These are phyloP conservation scores for Amanita jacksonii DNA, from an alignment of 768 basidiomycete species.

Conservation along the genomic window DNA sequence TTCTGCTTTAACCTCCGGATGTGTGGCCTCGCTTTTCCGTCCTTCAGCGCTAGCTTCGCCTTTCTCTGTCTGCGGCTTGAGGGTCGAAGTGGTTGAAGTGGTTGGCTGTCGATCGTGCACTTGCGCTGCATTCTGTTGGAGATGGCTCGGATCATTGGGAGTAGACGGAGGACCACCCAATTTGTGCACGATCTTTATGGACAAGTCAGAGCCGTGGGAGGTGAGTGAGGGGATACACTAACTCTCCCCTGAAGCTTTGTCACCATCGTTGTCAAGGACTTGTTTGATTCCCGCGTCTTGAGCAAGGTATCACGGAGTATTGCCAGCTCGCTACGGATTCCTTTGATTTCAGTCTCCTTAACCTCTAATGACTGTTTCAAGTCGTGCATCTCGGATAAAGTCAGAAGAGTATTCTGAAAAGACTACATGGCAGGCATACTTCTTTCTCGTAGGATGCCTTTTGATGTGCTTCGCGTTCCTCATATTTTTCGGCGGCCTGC, in stretches of 20 bases:
- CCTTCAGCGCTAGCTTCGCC: no score
- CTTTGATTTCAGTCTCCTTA: conserved; percentile 15
- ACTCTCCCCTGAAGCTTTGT: conserved; percentile 20
- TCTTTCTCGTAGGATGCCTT: conserved; percentile 3
- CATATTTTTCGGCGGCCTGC: not conserved
- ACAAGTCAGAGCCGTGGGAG: not conserved
- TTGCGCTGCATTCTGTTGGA: not conserved
- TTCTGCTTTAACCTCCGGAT: not conserved
- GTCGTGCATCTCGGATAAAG: not conserved
- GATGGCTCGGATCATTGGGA: not conserved
- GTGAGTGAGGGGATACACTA: conserved; percentile 7
- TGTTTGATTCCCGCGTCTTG: conserved; percentile 20
- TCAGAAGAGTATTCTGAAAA: not conserved
- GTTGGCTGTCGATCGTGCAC: not conserved
- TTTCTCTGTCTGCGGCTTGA: not conserved
- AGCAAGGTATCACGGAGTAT: conserved; percentile 17
- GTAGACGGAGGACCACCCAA: not conserved
- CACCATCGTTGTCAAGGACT: conserved; percentile 19
- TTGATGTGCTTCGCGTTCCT: not conserved
- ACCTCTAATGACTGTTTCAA: conserved; percentile 13
- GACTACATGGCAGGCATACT: not conserved
- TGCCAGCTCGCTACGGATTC: conserved; percentile 16
- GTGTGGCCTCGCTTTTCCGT: not conserved
- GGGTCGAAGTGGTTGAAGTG: not conserved
- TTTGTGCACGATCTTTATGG: conserved; percentile 5